Percentiles rank a stretch among this genome's conserved stretches.
These are phyloP conservation scores for Pleurotus giganteus DNA, from an alignment of 768 basidiomycete species.

Conservation along the genomic window DNA sequence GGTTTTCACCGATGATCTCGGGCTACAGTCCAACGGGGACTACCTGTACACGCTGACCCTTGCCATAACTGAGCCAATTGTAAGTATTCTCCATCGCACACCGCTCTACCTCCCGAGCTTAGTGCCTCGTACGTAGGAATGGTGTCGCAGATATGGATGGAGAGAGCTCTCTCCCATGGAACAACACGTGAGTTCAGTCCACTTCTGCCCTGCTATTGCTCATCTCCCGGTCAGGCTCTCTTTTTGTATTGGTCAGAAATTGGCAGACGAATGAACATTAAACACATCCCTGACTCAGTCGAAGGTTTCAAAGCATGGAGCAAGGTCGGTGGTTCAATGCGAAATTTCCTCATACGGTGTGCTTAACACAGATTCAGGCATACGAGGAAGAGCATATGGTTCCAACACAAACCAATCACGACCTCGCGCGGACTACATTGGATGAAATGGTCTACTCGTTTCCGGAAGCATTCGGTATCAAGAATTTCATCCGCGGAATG, in stretches of 20 bases:
- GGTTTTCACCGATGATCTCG: not conserved
- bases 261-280: slow-evolving; percentile 44
- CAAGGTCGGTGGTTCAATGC: slow-evolving; percentile 22
- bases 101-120: not conserved
- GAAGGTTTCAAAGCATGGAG: slow-evolving; percentile 37
- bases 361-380: slow-evolving; percentile 25
- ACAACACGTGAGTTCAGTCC: slow-evolving; percentile 25
- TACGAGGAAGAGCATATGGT: slow-evolving; percentile 43
- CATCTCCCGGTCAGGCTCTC: slow-evolving; percentile 26
- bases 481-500: slow-evolving; percentile 29
- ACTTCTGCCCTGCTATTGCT: not conserved
- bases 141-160: slow-evolving; percentile 45
- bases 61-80: slow-evolving; percentile 31
- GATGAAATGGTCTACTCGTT: slow-evolving; percentile 38
- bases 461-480: slow-evolving; percentile 36
- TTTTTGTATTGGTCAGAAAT: slow-evolving; percentile 40
- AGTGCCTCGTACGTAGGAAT: slow-evolving; percentile 36
- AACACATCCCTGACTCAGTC: slow-evolving; percentile 40
- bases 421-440: slow-evolving; percentile 35
- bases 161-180: slow-evolving; percentile 43
- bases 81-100: slow-evolving; percentile 17
- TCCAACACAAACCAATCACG: slow-evolving; percentile 34
- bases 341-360: not conserved
- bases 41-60: slow-evolving; percentile 30
- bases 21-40: slow-evolving; percentile 27